Evolutionary conservation across 495 filamentous ascomycete species (phyloP).

Genomic region (Sphaerosporella brunnea): DNA sequence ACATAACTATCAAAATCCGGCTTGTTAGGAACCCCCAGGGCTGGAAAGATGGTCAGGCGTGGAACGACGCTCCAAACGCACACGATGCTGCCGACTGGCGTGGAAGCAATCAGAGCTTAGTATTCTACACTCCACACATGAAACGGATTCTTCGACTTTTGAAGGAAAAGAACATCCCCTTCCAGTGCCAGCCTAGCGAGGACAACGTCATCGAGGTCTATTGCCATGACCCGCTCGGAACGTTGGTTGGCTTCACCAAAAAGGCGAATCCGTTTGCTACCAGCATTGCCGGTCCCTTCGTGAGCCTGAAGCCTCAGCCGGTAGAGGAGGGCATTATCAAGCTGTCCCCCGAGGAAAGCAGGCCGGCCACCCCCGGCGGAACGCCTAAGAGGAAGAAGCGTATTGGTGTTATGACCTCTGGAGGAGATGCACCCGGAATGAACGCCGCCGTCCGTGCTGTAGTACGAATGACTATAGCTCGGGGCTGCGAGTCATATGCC

Average conservation of each 20-base stretch:
- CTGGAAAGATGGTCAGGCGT: constrained; percentile 14
- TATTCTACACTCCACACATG: constrained; percentile 17
- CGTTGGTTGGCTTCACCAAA: constrained; percentile 23
- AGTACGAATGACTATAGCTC: constrained; percentile 75
- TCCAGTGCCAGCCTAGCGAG: constrained; percentile 22
- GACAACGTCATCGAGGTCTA: constrained; percentile 21
- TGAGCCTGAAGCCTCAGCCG: background rate
- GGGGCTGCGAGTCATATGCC: constrained; percentile 71
- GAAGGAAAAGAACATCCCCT: constrained; percentile 10
- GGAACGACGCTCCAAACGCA: constrained; percentile 3
- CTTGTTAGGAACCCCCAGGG: constrained; percentile 16
- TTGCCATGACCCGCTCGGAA: constrained; percentile 23
- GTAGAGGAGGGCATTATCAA: background rate
- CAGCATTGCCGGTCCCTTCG: background rate
- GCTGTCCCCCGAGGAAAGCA: constrained; percentile 6
- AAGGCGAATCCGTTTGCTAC: constrained; percentile 24
- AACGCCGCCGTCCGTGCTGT: constrained; percentile 87
- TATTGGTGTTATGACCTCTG: constrained; percentile 90
- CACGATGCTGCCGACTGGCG: constrained; percentile 15
- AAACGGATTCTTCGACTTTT: constrained; percentile 11
- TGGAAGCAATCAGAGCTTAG: constrained; percentile 17
- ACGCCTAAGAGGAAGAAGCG: constrained; percentile 42
- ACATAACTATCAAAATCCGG: constrained; percentile 22
- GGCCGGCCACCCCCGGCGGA: constrained; percentile 9
- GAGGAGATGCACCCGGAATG: constrained; percentile 97